Evolutionary conservation across 2,329 filamentous ascomycete genomes (phyloP), one percentile per base, ranked within the genome.

Genomic region (Phyllosticta citriasiana): DNA sequence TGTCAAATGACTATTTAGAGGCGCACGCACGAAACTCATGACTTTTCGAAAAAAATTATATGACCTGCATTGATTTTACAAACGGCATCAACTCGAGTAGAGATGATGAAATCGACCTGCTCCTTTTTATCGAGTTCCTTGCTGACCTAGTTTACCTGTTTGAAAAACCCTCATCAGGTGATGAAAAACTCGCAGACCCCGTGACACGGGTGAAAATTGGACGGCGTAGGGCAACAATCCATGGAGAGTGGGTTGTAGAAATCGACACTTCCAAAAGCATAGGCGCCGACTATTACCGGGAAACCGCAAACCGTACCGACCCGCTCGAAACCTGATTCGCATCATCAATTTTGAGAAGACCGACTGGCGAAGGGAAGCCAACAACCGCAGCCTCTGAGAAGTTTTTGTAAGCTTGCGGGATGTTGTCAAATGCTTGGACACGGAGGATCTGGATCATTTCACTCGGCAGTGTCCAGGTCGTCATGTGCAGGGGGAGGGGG

Each of bases 401-500:
- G 50, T 40, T 47, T 55, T 61, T 54, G 53, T 57, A 53, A 53
- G 52, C 54, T 57, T 50, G 59, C 40, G 57, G 59, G 53, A 33
- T 57, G 30, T 61, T 61, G 53, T 61, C 55, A 57, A 57, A 33
- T 22, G 53, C 35, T 53, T 54, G 52, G 40, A 54, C 53, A 60
- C 51, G 53, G 53, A 54, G 50, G 35, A 19, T 22, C 47, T 53
- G 35, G 30, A 19, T 9, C 27, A 40, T 16, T 53, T 53, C 57
- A 61, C 50, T 61, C 59, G 30, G 59, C 94, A 70, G 92, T 92
- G 75, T 99, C 94, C 73, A 97, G 84, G 72, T 99, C 94, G 74
- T 99, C 94, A 71, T 96, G 91, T 68, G 86, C 87, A 65, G 89
- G 87, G 65, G 89, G 85, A 67, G 90, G 88, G 69, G 89, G 58